phyloP scores from a whole-genome alignment of 768 basidiomycete species.

The Psilocybe azurescens region DNA sequence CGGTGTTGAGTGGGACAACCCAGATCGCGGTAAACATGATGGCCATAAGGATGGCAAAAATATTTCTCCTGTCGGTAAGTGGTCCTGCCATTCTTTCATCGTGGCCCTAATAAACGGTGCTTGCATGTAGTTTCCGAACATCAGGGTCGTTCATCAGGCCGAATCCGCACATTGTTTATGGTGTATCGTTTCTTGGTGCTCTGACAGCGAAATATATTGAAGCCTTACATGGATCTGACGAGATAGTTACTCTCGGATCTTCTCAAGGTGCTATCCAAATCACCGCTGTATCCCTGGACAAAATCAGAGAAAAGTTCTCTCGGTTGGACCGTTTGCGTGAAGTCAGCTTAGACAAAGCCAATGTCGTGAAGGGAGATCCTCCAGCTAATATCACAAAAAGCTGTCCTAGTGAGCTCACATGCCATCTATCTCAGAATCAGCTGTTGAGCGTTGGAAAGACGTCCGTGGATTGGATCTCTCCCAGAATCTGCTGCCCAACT shows the following conservation, averaged over 20 bases:
- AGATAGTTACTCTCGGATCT: conserved; percentile 77
- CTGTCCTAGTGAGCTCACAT: conserved; percentile 66
- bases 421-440: conserved; percentile 6
- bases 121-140: conserved; percentile 51
- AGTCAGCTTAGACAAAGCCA: conserved; percentile 77
- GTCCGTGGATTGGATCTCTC: conserved; percentile 86
- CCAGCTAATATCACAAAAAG: conserved; percentile 56
- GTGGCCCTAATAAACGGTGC: conserved; percentile 18
- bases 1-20: conserved; percentile 98
- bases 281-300: conserved; percentile 84
- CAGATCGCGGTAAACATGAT: conserved; percentile 83
- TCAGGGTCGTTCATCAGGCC: conserved; percentile 86
- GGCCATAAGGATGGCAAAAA: conserved; percentile 77
- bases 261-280: conserved; percentile 85
- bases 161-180: conserved; percentile 61
- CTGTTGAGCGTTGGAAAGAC: conserved; percentile 36
- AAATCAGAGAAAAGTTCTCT: conserved; percentile 73
- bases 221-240: conserved; percentile 53
- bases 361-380: conserved; percentile 56
- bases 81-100: conserved; percentile 4
- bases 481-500: conserved; percentile 69
- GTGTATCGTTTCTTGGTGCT: conserved; percentile 76
- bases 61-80: conserved; percentile 84
- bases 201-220: conserved; percentile 83
- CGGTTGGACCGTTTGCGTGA: conserved; percentile 72